Percentiles rank a stretch among this genome's conserved stretches.
Conservation (phyloP, 2,329 filamentous ascomycete species). For the Tricladium varicosporioides region DNA sequence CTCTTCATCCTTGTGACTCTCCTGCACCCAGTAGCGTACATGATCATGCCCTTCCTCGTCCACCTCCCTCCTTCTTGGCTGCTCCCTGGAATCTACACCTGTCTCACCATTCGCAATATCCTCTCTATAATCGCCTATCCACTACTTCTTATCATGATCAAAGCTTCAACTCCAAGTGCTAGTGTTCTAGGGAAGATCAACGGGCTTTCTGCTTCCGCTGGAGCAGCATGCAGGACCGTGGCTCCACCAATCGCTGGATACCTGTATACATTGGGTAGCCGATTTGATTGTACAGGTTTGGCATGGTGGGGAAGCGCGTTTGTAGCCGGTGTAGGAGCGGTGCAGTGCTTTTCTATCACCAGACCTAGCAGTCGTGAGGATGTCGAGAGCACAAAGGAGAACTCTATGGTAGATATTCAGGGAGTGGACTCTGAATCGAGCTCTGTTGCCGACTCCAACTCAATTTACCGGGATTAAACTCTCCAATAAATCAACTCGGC, state of each 20-base stretch:
- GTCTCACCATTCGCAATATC: slow-evolving; percentile 50
- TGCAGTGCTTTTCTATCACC: slow-evolving; percentile 53
- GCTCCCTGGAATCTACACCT: slow-evolving; percentile 55
- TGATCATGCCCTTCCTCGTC: slow-evolving; percentile 57
- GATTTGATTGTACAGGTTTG: slow-evolving; percentile 56
- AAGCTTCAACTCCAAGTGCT: slow-evolving; percentile 59
- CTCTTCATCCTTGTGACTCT: slow-evolving; percentile 55
- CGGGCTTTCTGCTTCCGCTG: slow-evolving; percentile 62
- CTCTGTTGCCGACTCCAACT: not conserved
- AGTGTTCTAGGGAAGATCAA: slow-evolving; percentile 62
- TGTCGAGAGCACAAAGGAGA: slow-evolving; percentile 13
- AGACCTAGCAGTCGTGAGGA: slow-evolving; percentile 15
- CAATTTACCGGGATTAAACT: not conserved
- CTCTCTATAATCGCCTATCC: slow-evolving; percentile 64
- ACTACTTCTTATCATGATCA: slow-evolving; percentile 64
- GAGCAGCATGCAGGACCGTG: slow-evolving; percentile 65
- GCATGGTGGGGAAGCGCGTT: slow-evolving; percentile 63
- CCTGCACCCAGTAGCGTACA: slow-evolving; percentile 60
- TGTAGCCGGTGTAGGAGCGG: slow-evolving; percentile 53
- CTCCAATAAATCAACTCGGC: not conserved
- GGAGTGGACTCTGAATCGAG: not conserved
- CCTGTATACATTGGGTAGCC: slow-evolving; percentile 59
- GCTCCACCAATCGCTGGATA: slow-evolving; percentile 64
- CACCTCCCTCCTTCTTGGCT: slow-evolving; percentile 50
- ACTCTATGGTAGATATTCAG: not conserved